Conservation (phyloP, 106 monocot genomes). For the Phalaenopsis equestris region DNA sequence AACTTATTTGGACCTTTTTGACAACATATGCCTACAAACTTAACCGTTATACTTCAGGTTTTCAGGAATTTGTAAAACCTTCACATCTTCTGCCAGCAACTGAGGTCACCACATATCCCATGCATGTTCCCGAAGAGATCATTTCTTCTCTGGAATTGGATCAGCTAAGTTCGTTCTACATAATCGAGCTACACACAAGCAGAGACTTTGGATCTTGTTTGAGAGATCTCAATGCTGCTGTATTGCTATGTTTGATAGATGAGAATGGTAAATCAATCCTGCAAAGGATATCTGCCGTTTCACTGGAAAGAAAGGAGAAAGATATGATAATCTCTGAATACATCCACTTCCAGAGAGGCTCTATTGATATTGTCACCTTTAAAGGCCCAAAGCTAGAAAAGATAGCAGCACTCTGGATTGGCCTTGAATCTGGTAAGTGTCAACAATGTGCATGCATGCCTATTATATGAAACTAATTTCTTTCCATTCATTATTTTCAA, state of each 20-base stretch:
- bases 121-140: conserved; percentile 21
- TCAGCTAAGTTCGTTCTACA: conserved; percentile 42
- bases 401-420: conserved; percentile 74
- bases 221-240: conserved; percentile 49
- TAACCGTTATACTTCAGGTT: conserved; percentile 45
- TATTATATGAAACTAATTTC: not conserved
- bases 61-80: conserved; percentile 61
- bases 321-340: conserved; percentile 14
- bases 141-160: conserved; percentile 34
- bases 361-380: conserved; percentile 55
- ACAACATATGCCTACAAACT: not conserved
- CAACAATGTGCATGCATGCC: too few species aligned
- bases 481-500: conserved; percentile 5
- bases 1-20: not conserved
- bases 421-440: conserved; percentile 79
- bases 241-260: conserved; percentile 69
- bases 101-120: conserved; percentile 26
- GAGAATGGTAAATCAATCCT: conserved; percentile 48
- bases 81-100: conserved; percentile 38
- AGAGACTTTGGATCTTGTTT: conserved; percentile 70
- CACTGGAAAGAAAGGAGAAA: conserved; percentile 8
- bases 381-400: conserved; percentile 45
- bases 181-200: conserved; percentile 66
- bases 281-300: conserved; percentile 54
- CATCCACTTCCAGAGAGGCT: conserved; percentile 64